Base-by-base conservation (phyloP, 148 eudicot genomes). In the Linanthus parryae region DNA sequence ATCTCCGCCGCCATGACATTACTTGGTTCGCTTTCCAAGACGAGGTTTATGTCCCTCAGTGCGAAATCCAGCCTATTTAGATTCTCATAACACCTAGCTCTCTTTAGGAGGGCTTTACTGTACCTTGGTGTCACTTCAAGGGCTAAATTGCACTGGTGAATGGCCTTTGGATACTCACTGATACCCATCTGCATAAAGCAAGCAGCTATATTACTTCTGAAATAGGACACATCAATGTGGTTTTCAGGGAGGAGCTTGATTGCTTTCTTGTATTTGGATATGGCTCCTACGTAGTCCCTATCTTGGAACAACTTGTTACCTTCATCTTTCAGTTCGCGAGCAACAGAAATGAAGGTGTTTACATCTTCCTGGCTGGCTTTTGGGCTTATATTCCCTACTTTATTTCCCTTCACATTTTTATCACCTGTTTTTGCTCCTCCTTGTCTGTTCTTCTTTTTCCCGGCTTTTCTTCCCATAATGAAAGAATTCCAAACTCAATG, bases 161-260 rank as follows among this genome's bases (percentile, higher is more conserved):
- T 80, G n/a, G 99, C 96, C 56, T 80, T 75, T 0, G 99, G 96
- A 45, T 71, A 88, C 62, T 92, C 95, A 49, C 65, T 48, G 7
- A 92, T 56, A 26, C 99, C 99, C 85, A 92, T 67, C 68, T 92
- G 88, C 91, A 92, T 87, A 58, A 84, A 88, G 48, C 96, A 88
- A 2, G 86, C 95, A 13, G 99, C 96, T 78, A 80, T 78, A 39
- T 92, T 92, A 42, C 91, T 88, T 49, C 88, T 63, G n/a, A 92
- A 70, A 67, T 82, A 76, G 27, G 96, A 85, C 5, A 88, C 90
- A 61, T 92, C 88, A 14, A 86, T 65, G 61, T 92, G 99, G 72
- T 81, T 83, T 49, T 70, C 46, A 0, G 99, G 95, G 52, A 92
- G 91, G 74, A 92, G 69, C 49, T 84, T 92, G 14, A 92, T 50